phyloP scores from a whole-genome alignment of 768 basidiomycete species.

The Kockovaella imperatae region DNA sequence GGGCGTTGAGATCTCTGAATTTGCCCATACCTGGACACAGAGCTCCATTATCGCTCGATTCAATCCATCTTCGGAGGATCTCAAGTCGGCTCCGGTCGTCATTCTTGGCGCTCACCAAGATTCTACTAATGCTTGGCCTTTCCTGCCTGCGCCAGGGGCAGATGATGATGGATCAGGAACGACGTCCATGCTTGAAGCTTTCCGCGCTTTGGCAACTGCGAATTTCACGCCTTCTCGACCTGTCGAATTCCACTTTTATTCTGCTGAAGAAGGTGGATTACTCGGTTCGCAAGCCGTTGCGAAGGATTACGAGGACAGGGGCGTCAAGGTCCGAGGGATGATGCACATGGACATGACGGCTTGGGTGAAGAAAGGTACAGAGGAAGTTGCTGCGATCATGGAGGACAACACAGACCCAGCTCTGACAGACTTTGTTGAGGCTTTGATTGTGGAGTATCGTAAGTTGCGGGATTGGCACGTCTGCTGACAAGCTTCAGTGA shows the following conservation, averaged over 20 bases:
- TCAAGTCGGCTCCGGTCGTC: slow-evolving; percentile 48
- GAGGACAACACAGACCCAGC: slow-evolving; percentile 67
- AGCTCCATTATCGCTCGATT: slow-evolving; percentile 50
- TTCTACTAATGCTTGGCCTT: slow-evolving; percentile 47
- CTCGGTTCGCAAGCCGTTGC: slow-evolving; percentile 82
- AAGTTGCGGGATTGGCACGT: slow-evolving; percentile 8
- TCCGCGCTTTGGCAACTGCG: slow-evolving; percentile 37
- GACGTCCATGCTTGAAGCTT: slow-evolving; percentile 39
- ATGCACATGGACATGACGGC: slow-evolving; percentile 59
- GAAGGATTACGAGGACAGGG: slow-evolving; percentile 58
- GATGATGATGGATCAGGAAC: slow-evolving; percentile 48
- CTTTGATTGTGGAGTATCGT: slow-evolving; percentile 64
- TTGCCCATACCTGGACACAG: slow-evolving; percentile 59
- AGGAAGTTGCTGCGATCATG: slow-evolving; percentile 65
- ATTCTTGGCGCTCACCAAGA: slow-evolving; percentile 47
- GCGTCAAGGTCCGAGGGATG: slow-evolving; percentile 68
- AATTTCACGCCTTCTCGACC: slow-evolving; percentile 41
- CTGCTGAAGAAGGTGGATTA: slow-evolving; percentile 48
- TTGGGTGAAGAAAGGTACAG: slow-evolving; percentile 77
- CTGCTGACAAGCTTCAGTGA: slow-evolving; percentile 44
- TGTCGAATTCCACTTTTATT: slow-evolving; percentile 47
- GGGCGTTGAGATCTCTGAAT: slow-evolving; percentile 54
- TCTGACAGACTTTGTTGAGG: slow-evolving; percentile 70
- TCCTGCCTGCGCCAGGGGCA: slow-evolving; percentile 47
- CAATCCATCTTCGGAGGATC: slow-evolving; percentile 53